Evolutionary conservation across 2,329 filamentous ascomycete genomes (phyloP).

Genomic region (Penicillium sp.): DNA sequence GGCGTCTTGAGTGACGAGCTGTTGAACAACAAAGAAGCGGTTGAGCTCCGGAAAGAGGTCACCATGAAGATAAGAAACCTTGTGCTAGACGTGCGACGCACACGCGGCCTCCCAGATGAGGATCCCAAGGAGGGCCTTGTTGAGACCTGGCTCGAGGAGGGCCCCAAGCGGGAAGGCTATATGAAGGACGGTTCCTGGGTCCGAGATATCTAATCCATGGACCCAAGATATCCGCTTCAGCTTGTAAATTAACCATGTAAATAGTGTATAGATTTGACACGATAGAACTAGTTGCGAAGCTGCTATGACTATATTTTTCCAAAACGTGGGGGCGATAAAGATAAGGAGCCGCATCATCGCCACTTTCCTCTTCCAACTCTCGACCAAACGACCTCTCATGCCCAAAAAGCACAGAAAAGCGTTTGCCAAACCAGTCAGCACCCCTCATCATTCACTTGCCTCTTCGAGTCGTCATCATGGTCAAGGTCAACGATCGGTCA

Average conservation of each 20-base stretch:
- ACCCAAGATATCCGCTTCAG: conserved; percentile 53
- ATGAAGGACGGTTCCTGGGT: conserved; percentile 63
- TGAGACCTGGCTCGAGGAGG: conserved; percentile 72
- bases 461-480: conserved; percentile 32
- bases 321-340: conserved; percentile 2
- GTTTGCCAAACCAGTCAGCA: conserved; percentile 41
- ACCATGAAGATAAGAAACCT: conserved; percentile 74
- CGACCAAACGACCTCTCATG: conserved; percentile 32
- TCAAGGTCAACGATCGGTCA: conserved; percentile 19
- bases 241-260: conserved; percentile 14
- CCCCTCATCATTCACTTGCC: conserved; percentile 41
- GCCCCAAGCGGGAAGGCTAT: conserved; percentile 52
- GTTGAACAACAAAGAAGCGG: conserved; percentile 70
- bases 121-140: conserved; percentile 73
- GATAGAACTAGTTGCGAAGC: background rate
- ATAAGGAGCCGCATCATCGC: background rate
- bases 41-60: conserved; percentile 74
- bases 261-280: conserved; percentile 16
- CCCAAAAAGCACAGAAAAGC: conserved; percentile 48
- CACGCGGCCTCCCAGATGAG: conserved; percentile 73
- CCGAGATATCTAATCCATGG: conserved; percentile 54
- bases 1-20: conserved; percentile 65
- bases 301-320: background rate
- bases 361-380: background rate
- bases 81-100: conserved; percentile 72